Evolutionary conservation across 1,284 basidiomycete genomes (phyloP), one percentile per base, ranked within the genome.

Genomic region (Wolfiporia cocos): DNA sequence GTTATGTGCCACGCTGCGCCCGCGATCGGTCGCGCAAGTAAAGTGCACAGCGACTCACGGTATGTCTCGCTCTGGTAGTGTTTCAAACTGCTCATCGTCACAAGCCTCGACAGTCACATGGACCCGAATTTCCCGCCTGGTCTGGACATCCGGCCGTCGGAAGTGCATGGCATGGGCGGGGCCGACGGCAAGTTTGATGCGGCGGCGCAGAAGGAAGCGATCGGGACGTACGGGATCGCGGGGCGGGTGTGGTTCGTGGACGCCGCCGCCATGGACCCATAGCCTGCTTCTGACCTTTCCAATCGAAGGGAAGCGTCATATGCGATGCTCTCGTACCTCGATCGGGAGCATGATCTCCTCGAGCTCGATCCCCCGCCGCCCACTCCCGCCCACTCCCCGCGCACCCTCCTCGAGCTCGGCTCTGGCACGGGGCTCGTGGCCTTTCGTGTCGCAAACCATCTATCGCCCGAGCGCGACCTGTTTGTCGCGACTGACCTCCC

Each of bases 231-330:
- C 56, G 85, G 86, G 4, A 88, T 89, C 41, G 86, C 85, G 10
- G 84, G 85, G 23, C 68, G 82, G 58, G 75, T 87, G 39, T 86
- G 84, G 84, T 86, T 67, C 62, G 49, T 55, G 10, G 21, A 10
- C n/a, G 22, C 36, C n/a, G n/a, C n/a, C n/a, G n/a, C 31, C 26
- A 39, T 36, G 37, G 4, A 20, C 36, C 42, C 24, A 33, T n/a
- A 22, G 17, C 22, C 37, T 22, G 21, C 29, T 32, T 22, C 12
- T 29, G 39, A 35, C 24, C 36, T 37, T 46, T 38, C 15, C 5
- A 14, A 35, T 26, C 36, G 46, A 59, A 86, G 86, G 86, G 86
- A 89, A 64, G 82, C 85, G 18, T 78, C 86, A 2, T 81, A 84
- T 55, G 58, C 70, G 3, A 62, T 87, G 54, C 69, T 65, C 36